phyloP scores from a whole-genome alignment of 2,329 filamentous ascomycete species.

The Tothia fuscella region DNA sequence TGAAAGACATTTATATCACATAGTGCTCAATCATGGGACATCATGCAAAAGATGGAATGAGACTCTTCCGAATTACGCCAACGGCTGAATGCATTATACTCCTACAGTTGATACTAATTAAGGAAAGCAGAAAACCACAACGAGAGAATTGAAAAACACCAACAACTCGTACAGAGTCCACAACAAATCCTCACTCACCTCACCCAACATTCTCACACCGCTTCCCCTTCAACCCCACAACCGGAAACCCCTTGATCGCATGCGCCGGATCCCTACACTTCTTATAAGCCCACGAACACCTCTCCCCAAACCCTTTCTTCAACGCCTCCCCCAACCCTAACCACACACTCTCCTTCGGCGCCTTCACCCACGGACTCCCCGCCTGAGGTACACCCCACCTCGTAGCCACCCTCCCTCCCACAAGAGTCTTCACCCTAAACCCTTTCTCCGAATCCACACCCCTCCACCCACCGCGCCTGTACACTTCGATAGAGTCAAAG shows the following conservation, averaged over 20 bases:
- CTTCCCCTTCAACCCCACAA: slow-evolving; percentile 2
- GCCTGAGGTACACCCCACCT: not conserved
- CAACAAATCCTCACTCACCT: not conserved
- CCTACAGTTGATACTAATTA: slow-evolving; percentile 42
- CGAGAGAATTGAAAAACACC: not conserved
- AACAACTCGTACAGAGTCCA: not conserved
- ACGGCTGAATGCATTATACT: too few species aligned
- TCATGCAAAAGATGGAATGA: too few species aligned
- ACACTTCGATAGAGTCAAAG: not conserved
- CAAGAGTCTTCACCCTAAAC: not conserved
- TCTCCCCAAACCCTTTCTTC: not conserved
- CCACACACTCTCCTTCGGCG: too few species aligned
- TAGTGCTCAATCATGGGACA: too few species aligned
- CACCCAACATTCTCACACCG: not conserved
- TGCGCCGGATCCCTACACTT: not conserved
- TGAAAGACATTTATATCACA: too few species aligned
- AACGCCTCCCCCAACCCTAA: not conserved
- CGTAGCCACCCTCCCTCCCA: not conserved
- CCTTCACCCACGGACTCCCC: not conserved
- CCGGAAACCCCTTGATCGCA: not conserved
- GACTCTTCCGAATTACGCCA: too few species aligned
- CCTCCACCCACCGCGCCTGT: slow-evolving; percentile 1
- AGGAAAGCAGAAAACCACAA: too few species aligned
- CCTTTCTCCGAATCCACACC: not conserved
- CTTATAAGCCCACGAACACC: not conserved